These are phyloP conservation scores for Mycena floridula DNA, from an alignment of 768 basidiomycete species.

Conservation along the genomic window DNA sequence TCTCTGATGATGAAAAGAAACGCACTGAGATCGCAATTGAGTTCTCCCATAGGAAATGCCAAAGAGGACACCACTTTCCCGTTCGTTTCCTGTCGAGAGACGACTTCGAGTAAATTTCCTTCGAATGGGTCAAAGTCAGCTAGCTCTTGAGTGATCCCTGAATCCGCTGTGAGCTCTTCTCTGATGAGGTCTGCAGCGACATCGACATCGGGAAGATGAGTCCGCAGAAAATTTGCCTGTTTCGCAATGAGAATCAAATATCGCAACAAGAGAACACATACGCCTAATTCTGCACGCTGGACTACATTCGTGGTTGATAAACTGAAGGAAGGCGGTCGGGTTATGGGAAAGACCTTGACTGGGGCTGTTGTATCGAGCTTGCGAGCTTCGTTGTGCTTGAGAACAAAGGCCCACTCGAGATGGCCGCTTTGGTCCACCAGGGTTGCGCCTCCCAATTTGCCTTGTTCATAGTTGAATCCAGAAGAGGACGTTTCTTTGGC, in stretches of 20 bases:
- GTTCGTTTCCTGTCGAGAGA: conserved; percentile 22
- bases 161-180: conserved; percentile 46
- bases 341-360: conserved; percentile 52
- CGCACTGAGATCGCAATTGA: conserved; percentile 56
- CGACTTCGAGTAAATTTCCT: conserved; percentile 46
- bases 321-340: conserved; percentile 30
- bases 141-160: conserved; percentile 24
- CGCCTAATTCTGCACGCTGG: conserved; percentile 64
- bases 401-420: conserved; percentile 48
- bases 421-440: conserved; percentile 36
- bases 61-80: conserved; percentile 25
- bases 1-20: background rate
- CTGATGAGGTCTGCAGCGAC: conserved; percentile 63
- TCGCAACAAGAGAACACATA: conserved; percentile 23
- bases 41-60: conserved; percentile 62
- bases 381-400: conserved; percentile 16
- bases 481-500: conserved; percentile 17
- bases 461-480: conserved; percentile 41
- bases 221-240: conserved; percentile 69
- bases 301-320: conserved; percentile 25
- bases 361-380: conserved; percentile 21
- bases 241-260: conserved; percentile 1
- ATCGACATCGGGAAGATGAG: conserved; percentile 67
- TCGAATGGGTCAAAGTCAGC: conserved; percentile 48
- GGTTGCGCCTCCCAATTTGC: conserved; percentile 51